Percentiles rank a stretch among this genome's conserved stretches.
Conservation (phyloP, 345 rosid species). For the Lepidium didymum region DNA sequence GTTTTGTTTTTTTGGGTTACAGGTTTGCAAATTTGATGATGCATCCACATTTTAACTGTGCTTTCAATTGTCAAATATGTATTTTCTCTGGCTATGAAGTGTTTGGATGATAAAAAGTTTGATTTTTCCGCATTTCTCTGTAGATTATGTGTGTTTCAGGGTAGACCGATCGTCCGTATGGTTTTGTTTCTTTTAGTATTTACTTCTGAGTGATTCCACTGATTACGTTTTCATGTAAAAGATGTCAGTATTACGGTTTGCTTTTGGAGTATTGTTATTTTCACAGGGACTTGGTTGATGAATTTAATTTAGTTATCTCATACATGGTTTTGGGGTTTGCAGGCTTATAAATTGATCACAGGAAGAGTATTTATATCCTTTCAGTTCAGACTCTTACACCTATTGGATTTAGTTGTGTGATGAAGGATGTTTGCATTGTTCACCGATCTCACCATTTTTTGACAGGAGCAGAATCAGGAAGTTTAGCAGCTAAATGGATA, state of each 20-base stretch:
- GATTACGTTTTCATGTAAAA: background rate
- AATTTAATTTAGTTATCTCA: no score
- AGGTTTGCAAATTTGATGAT: background rate
- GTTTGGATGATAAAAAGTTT: background rate
- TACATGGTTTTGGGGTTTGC: background rate
- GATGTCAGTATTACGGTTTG: background rate
- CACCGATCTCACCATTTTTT: background rate
- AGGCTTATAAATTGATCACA: background rate
- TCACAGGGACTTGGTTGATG: background rate
- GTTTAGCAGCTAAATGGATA: conserved; percentile 13
- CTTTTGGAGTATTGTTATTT: background rate
- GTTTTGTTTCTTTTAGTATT: background rate
- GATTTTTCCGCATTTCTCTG: background rate
- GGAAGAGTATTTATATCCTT: background rate
- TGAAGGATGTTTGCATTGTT: background rate
- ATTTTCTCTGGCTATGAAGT: background rate
- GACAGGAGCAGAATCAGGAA: conserved; percentile 14
- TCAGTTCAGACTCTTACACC: background rate
- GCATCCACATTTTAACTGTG: background rate
- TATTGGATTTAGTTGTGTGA: background rate
- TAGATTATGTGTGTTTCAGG: background rate
- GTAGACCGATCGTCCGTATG: conserved; percentile 5
- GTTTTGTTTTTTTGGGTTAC: background rate
- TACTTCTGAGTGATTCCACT: background rate
- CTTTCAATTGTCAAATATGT: background rate